phyloP scores from a whole-genome alignment of 768 basidiomycete genomes.

The Rhodocollybia butyracea region DNA sequence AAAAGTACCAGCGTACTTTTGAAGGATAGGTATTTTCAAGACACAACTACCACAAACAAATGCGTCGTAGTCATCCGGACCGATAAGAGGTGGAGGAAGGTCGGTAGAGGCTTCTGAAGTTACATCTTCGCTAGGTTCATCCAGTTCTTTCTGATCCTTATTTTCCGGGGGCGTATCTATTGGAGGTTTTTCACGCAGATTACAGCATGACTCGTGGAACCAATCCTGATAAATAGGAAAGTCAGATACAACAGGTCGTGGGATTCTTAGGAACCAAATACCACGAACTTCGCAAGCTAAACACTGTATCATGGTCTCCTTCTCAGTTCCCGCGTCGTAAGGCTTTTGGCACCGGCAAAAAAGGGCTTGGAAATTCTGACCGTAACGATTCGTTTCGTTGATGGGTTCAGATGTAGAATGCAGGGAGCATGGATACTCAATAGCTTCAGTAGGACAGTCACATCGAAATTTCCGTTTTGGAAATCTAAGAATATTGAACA shows the following conservation, averaged over 20 bases:
- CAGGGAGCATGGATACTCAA: conserved; percentile 62
- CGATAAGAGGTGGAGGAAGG: conserved; percentile 65
- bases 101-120: conserved; percentile 59
- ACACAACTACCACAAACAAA: conserved; percentile 75
- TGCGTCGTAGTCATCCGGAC: conserved; percentile 68
- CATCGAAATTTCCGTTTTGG: conserved; percentile 82
- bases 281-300: conserved; percentile 74
- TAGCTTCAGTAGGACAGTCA: conserved; percentile 72
- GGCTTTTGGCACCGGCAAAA: conserved; percentile 75
- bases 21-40: conserved; percentile 46
- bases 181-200: conserved; percentile 64
- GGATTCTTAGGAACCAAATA: neutral
- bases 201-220: conserved; percentile 89
- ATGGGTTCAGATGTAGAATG: conserved; percentile 49
- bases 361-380: conserved; percentile 64
- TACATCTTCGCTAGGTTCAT: conserved; percentile 30
- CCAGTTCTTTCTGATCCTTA: conserved; percentile 11
- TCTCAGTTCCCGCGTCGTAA: conserved; percentile 72
- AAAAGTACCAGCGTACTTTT: conserved; percentile 62
- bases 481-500: conserved; percentile 39
- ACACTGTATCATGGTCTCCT: conserved; percentile 89
- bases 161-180: conserved; percentile 36
- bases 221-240: conserved; percentile 58
- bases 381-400: conserved; percentile 63
- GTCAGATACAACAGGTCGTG: conserved; percentile 2